These are phyloP conservation scores for Yamadazyma kitorensis DNA, from an alignment of 805 yeast genomes.

Conservation along the genomic window DNA sequence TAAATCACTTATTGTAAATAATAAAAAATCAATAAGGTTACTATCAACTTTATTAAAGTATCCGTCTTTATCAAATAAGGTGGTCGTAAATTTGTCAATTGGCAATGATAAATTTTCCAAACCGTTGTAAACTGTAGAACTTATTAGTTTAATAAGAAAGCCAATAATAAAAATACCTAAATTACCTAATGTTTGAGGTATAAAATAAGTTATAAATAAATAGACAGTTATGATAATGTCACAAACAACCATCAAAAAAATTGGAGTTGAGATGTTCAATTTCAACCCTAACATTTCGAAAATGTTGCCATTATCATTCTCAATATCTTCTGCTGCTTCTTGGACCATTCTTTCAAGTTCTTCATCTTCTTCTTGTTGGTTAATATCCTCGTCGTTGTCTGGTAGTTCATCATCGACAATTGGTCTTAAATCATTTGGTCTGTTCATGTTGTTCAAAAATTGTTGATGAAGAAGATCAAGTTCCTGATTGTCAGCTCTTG, in stretches of 20 bases:
- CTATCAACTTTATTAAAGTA: slow-evolving; percentile 7
- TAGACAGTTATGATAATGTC: slow-evolving; percentile 33
- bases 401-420: background rate
- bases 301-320: slow-evolving; percentile 20
- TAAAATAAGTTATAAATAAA: slow-evolving; percentile 40
- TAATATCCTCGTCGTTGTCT: background rate
- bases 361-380: background rate
- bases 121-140: background rate
- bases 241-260: slow-evolving; percentile 30
- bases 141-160: background rate
- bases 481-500: too few relatives aligned
- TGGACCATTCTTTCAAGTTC: slow-evolving; percentile 2
- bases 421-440: too few relatives aligned
- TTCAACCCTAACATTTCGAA: slow-evolving; percentile 36
- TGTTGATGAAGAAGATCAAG: too few relatives aligned
- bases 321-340: slow-evolving; percentile 5
- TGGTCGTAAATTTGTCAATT: background rate
- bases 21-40: slow-evolving; percentile 13
- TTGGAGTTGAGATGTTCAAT: slow-evolving; percentile 33
- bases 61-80: background rate
- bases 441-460: too few relatives aligned
- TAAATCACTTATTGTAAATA: slow-evolving; percentile 13
- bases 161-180: slow-evolving; percentile 1
- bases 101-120: too few relatives aligned
- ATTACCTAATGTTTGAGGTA: slow-evolving; percentile 48